phyloP scores from a whole-genome alignment of 192 early-diverging fungal species.

The Coemansia sp. region DNA sequence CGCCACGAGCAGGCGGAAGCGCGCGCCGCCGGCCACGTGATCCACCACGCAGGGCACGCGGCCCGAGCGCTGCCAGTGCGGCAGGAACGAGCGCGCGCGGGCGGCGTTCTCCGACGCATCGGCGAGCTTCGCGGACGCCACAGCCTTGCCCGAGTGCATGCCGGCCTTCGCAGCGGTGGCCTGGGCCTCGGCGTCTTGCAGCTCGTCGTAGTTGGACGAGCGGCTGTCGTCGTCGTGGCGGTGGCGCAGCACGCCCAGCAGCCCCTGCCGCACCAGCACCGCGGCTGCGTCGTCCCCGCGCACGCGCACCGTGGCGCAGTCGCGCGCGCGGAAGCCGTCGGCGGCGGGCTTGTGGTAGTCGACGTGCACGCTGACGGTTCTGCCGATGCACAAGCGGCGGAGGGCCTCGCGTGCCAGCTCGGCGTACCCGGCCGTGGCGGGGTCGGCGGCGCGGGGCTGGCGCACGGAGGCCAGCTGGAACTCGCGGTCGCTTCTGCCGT shows the following conservation, averaged over 20 bases:
- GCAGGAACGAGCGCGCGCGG: conserved; percentile 85
- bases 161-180: conserved; percentile 74
- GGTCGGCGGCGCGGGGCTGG: conserved; percentile 68
- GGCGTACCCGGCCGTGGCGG: conserved; percentile 76
- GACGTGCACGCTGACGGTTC: conserved; percentile 65
- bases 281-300: conserved; percentile 63
- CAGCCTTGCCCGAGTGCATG: conserved; percentile 83
- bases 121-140: conserved; percentile 66
- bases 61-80: conserved; percentile 80
- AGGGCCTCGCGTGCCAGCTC: conserved; percentile 89
- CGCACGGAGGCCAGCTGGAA: conserved; percentile 63
- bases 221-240: conserved; percentile 86
- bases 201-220: conserved; percentile 80
- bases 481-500: conserved; percentile 54
- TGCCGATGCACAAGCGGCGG: conserved; percentile 85
- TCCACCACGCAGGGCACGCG: conserved; percentile 84
- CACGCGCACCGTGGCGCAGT: conserved; percentile 81
- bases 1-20: conserved; percentile 82
- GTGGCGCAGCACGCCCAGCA: conserved; percentile 80
- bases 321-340: conserved; percentile 79
- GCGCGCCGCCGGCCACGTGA: conserved; percentile 77
- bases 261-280: conserved; percentile 62
- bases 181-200: conserved; percentile 75
- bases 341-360: conserved; percentile 92
- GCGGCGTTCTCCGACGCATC: conserved; percentile 83